Evolutionary conservation across 2,329 filamentous ascomycete species (phyloP).

Genomic region (Aureobasidium leucospermi): DNA sequence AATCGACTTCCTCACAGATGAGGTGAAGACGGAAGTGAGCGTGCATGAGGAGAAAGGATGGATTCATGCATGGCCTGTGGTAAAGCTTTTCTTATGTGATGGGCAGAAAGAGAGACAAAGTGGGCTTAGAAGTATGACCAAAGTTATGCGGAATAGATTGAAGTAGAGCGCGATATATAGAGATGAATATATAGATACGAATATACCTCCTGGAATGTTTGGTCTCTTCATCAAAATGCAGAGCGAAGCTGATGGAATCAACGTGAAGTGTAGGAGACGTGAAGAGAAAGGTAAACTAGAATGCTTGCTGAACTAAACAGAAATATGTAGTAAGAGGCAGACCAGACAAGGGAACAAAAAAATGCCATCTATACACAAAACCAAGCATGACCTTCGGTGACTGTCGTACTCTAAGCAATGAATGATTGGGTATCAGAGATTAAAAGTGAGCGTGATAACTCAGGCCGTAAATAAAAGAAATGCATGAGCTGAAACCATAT

Average conservation of each 20-base stretch:
- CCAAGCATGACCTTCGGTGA: background rate
- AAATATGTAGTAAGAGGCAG: background rate
- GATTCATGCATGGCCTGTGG: slow-evolving; percentile 79
- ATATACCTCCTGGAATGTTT: no score
- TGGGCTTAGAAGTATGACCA: slow-evolving; percentile 40
- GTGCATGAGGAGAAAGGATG: slow-evolving; percentile 56
- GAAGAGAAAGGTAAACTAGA: no score
- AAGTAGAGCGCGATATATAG: background rate
- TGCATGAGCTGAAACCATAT: background rate
- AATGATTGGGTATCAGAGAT: background rate
- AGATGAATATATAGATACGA: background rate
- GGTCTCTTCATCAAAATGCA: no score
- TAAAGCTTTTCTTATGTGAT: slow-evolving; percentile 49
- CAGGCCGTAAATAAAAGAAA: background rate
- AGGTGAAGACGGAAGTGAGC: slow-evolving; percentile 48
- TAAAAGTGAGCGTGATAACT: background rate
- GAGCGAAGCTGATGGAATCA: no score
- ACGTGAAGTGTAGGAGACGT: no score
- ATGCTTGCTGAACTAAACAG: background rate
- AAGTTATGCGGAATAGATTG: slow-evolving; percentile 25
- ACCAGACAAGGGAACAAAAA: background rate
- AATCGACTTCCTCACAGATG: slow-evolving; percentile 45
- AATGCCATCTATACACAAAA: background rate
- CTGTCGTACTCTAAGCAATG: background rate
- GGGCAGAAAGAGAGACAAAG: slow-evolving; percentile 38